Evolutionary conservation across 2,329 filamentous ascomycete species (phyloP), one percentile per base, ranked within the genome.

Genomic region (Venturiaceae sp.): DNA sequence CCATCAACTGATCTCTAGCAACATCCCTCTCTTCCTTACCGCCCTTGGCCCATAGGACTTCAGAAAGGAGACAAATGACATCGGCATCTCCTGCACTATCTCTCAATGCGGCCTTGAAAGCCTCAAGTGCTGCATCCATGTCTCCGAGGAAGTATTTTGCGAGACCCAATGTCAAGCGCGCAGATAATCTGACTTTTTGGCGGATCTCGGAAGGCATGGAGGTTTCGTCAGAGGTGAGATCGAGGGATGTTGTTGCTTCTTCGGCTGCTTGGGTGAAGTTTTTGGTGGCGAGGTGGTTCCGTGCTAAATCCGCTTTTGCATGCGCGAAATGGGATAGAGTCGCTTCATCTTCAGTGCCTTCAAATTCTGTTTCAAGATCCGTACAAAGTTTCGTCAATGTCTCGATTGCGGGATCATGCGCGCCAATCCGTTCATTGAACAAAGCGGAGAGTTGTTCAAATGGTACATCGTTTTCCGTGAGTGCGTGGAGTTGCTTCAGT

Each of bases 1-100:
- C 85, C 66, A 96, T 92, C 0, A 99, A 79, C 62, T 89, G 83
- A 56, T 88, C 84, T 3, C 90, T 82, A 16, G 92, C 92, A 61
- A 88, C 84, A 54, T 86, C 83, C 52, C 86, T 83, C 58, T 92
- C 88, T 0, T 85, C 80, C 6, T 86, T 83, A 0, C 85, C 84
- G 8, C 89, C 91, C 63, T 90, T 90, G 0, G 92, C 92, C 92
- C 94, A 99, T 0, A 97, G 80, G 0, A 97, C 88, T 71, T 97
- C 90, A 0, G 92, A 88, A 13, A 97, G 78, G 13, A 96, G 78
- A 66, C 92, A 96, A 0, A 91, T 85, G 1, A 92, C 87, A 67
- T 96, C 91, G 0, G 92, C 87, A 61, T 90, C 85, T 37, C 82
- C 82, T 32, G 82, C 75, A 1, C 88, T 90, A 68, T 95, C 91